Base-by-base conservation (phyloP, 257 asterid species). In the Vinca minor region DNA sequence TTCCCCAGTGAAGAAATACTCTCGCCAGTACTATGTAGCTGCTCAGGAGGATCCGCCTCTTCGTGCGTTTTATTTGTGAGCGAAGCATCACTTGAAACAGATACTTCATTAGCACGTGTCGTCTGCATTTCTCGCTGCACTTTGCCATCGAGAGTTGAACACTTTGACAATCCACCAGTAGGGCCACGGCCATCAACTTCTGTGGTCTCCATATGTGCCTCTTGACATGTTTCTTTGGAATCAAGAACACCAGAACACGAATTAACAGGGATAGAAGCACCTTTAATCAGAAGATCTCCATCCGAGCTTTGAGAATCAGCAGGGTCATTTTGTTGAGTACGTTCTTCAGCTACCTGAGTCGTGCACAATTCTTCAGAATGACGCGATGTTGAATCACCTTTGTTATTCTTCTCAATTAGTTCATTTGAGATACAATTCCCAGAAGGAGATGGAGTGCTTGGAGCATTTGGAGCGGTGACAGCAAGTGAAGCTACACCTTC, bases 41-140 rank as follows among this genome's bases (percentile, higher is more conserved):
- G 76, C 68, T 55, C 42, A 32, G 46, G 39, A 45, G 36, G 52
- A 54, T 65, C 49, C 23, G 60, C 59, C 69, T n/a, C n/a, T n/a
- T n/a, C n/a, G n/a, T n/a, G 66, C 28, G 49, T 49, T 64, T 64
- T 73, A 69, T 64, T 61, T 53, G 62, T 44, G 13, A 53, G 54
- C 31, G 59, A 70, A 32, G 26, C 65, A 63, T 34, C 31, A 63
- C 59, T 54, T 44, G 81, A 68, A 50, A 58, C 64, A 66, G 64
- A 69, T 59, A 66, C 42, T 49, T 71, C 59, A 32, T 61, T 76
- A 65, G 48, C 74, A 15, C 72, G 63, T 42, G 31, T 21, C 14
- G 50, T 45, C 66, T 62, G 79, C 42, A 60, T 41, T 54, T n/a
- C 68, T 65, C 73, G 75, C 70, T 36, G 69, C 73, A 56, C 70